phyloP scores from a whole-genome alignment of 2,329 filamentous ascomycete species.

The Achaetomium macrosporum region DNA sequence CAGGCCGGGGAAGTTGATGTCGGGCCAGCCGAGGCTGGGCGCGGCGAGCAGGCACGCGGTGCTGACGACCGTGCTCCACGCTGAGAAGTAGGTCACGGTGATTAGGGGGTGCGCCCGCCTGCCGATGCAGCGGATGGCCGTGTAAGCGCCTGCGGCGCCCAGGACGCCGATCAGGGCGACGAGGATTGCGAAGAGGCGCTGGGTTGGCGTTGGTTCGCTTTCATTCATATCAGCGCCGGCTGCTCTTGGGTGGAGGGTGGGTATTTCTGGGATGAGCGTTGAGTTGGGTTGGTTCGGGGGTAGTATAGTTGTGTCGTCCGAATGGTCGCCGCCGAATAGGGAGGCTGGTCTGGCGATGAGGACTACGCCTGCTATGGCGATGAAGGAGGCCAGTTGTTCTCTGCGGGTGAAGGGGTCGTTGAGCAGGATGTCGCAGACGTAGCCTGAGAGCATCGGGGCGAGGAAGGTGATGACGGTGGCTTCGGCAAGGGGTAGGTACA shows the following conservation, averaged over 20 bases:
- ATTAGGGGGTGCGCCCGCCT: constrained; percentile 75
- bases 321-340: constrained; percentile 29
- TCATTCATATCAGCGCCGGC: constrained; percentile 24
- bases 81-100: constrained; percentile 77
- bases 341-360: constrained; percentile 68
- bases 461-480: constrained; percentile 88
- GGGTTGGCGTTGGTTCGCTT: constrained; percentile 45
- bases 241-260: constrained; percentile 1
- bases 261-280: background rate
- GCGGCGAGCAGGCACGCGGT: constrained; percentile 51
- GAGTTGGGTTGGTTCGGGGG: background rate
- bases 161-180: constrained; percentile 71
- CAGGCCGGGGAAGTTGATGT: constrained; percentile 35
- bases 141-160: constrained; percentile 68
- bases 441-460: constrained; percentile 70
- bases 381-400: constrained; percentile 68
- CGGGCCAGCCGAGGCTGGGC: constrained; percentile 38
- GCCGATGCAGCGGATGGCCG: constrained; percentile 72
- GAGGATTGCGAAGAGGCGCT: constrained; percentile 64
- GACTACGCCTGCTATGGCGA: constrained; percentile 74
- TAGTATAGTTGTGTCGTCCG: background rate
- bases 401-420: constrained; percentile 72
- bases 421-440: constrained; percentile 68
- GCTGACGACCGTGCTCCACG: constrained; percentile 64
- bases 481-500: constrained; percentile 79